Percentiles rank a stretch among this genome's conserved stretches.
Evolutionary conservation across 306 rosid species (phyloP).

Genomic region (Quercus agrifolia): DNA sequence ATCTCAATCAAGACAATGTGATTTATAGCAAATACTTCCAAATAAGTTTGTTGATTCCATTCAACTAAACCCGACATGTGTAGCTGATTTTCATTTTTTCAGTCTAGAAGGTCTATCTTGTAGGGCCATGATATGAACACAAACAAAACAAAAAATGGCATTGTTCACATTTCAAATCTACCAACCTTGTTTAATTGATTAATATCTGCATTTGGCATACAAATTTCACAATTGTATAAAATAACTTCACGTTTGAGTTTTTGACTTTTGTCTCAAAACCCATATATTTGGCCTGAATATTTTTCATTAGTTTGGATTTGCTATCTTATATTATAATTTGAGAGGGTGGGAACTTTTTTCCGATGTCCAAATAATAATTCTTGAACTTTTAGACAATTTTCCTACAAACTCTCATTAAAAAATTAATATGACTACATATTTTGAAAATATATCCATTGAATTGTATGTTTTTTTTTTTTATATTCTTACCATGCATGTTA

Average conservation of each 20-base stretch:
- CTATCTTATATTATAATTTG: not conserved
- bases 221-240: not conserved
- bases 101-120: not conserved
- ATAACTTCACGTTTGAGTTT: constrained; percentile 9
- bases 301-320: not conserved
- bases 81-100: not conserved
- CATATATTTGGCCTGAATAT: not conserved
- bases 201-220: no score
- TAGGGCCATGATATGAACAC: no score
- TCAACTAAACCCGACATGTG: not conserved
- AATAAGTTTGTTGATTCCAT: not conserved
- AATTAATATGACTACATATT: no score
- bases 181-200: not conserved
- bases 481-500: no score
- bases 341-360: no score
- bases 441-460: no score
- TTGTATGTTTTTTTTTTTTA: no score
- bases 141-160: no score
- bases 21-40: not conserved
- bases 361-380: no score
- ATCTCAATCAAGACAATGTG: not conserved
- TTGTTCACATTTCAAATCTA: not conserved
- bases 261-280: not conserved
- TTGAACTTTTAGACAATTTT: no score
- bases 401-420: no score